Percentiles rank a stretch among this genome's conserved stretches.
Evolutionary conservation across 441 rosid genomes (phyloP).

Genomic region (Metrosideros polymorpha): DNA sequence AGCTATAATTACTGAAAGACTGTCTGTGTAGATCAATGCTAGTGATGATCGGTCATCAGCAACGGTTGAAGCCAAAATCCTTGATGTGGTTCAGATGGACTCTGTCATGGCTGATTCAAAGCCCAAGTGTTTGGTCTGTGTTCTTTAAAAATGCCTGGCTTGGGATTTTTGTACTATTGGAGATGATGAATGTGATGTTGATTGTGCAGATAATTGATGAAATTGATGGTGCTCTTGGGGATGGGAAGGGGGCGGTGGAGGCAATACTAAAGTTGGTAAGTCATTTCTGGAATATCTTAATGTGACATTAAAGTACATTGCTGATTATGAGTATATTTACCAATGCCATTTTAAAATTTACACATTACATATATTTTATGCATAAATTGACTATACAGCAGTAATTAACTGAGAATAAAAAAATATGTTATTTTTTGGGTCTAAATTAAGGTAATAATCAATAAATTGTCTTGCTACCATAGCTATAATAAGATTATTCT

Average conservation of each 20-base stretch:
- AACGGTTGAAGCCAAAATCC: conserved; percentile 84
- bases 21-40: conserved; percentile 68
- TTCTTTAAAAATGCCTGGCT: conserved; percentile 1
- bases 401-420: background rate
- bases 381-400: background rate
- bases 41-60: conserved; percentile 94
- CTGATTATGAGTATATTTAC: background rate
- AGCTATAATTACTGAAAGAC: background rate
- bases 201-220: conserved; percentile 86
- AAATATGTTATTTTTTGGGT: background rate
- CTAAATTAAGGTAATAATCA: background rate
- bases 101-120: conserved; percentile 86
- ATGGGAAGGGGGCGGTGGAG: conserved; percentile 98
- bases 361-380: background rate
- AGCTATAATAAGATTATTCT: background rate
- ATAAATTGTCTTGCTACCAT: background rate
- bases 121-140: conserved; percentile 91
- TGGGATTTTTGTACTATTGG: background rate
- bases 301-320: background rate
- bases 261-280: conserved; percentile 88
- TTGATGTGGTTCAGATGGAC: conserved; percentile 96
- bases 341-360: background rate
- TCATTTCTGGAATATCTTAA: background rate
- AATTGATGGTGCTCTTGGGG: conserved; percentile 98
- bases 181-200: conserved; percentile 11